phyloP scores from a whole-genome alignment of 176 grass and related monocot genomes.

The Rhynchospora breviuscula region DNA sequence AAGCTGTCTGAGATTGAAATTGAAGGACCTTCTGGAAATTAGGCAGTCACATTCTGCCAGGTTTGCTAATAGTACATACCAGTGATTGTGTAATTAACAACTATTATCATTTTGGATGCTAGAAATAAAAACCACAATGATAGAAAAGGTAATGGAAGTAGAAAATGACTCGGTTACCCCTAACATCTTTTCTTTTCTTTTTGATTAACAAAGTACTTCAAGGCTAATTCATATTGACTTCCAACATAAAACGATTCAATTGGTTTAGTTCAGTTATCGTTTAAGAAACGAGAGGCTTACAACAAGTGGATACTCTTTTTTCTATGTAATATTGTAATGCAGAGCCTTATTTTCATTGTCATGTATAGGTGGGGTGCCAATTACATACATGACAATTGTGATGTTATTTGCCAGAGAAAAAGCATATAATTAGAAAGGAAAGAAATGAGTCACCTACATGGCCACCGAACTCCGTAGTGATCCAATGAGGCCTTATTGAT shows the following conservation, averaged over 20 bases:
- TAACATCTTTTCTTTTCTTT: neutral
- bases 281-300: neutral
- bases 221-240: neutral
- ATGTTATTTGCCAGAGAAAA: neutral
- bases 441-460: conserved; percentile 60
- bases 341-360: neutral
- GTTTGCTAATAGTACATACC: neutral
- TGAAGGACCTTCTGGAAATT: neutral
- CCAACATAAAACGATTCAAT: neutral
- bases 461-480: conserved; percentile 85
- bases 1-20: neutral
- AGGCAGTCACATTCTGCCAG: neutral
- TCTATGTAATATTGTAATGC: neutral
- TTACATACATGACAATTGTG: neutral
- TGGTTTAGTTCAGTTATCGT: neutral
- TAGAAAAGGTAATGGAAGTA: neutral
- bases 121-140: neutral
- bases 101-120: neutral
- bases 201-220: neutral
- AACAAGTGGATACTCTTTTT: neutral
- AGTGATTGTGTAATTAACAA: neutral
- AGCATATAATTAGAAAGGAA: neutral
- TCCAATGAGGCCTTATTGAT: conserved; percentile 61
- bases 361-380: neutral
- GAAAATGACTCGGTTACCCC: neutral